Evolutionary conservation across 805 yeast genomes (phyloP).

Genomic region (Saccharomycopsis fodiens): DNA sequence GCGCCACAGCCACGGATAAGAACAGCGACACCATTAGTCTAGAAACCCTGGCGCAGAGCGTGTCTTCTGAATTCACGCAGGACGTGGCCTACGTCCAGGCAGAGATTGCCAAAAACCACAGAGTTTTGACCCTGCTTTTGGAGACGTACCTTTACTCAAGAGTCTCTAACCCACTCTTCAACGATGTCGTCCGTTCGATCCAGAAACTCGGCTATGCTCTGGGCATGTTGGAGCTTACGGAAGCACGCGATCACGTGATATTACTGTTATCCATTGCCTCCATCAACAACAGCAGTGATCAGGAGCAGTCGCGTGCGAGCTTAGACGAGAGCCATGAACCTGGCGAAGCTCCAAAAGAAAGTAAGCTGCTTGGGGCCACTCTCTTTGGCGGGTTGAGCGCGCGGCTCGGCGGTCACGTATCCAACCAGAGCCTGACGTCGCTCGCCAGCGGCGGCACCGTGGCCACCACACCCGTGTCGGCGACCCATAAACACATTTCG

Average conservation of each 20-base stretch:
- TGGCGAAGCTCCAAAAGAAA: neutral
- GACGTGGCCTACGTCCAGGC: conserved; percentile 18
- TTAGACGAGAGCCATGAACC: conserved; percentile 2
- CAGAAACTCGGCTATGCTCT: conserved; percentile 79
- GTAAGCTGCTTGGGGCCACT: conserved; percentile 16
- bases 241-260: conserved; percentile 51
- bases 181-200: conserved; percentile 56
- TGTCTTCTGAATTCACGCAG: neutral
- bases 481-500: conserved; percentile 18
- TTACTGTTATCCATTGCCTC: conserved; percentile 39
- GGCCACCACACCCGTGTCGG: neutral
- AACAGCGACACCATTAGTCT: neutral
- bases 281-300: conserved; percentile 32
- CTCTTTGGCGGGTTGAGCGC: conserved; percentile 20
- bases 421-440: conserved; percentile 8
- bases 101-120: conserved; percentile 32
- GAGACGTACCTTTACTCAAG: conserved; percentile 53
- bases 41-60: neutral
- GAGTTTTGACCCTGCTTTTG: conserved; percentile 36
- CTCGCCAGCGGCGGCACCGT: conserved; percentile 13
- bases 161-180: conserved; percentile 65
- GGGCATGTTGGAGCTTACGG: conserved; percentile 57
- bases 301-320: neutral
- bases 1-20: conserved; percentile 18
- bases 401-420: conserved; percentile 15